These are phyloP conservation scores for Linderina pennispora DNA, from an alignment of 192 early-diverging fungal species.

Conservation along the genomic window DNA sequence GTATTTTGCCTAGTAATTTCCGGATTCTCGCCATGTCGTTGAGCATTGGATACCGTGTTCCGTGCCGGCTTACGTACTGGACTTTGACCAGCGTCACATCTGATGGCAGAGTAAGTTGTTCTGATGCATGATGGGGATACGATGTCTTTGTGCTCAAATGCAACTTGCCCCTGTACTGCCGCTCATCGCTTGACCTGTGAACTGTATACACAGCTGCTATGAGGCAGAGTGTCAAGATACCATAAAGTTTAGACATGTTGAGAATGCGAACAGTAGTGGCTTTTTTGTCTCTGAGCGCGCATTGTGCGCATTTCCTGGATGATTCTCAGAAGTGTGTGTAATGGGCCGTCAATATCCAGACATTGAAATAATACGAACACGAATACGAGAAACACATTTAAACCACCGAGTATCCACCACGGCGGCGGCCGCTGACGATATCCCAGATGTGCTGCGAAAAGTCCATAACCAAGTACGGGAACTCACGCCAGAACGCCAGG, in stretches of 20 bases:
- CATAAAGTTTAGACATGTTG: too few relatives aligned
- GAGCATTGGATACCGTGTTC: conserved; percentile 23
- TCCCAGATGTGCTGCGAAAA: conserved; percentile 45
- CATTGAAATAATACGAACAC: not conserved
- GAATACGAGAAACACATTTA: conserved; percentile 1
- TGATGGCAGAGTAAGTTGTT: too few relatives aligned
- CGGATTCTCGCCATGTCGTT: conserved; percentile 9
- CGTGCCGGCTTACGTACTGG: conserved; percentile 27
- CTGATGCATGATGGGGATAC: conserved; percentile 10
- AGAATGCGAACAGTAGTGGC: too few relatives aligned
- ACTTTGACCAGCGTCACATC: conserved; percentile 12
- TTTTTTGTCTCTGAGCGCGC: too few relatives aligned
- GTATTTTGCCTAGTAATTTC: conserved; percentile 2
- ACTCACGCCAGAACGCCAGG: conserved; percentile 40
- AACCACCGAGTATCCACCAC: conserved; percentile 43
- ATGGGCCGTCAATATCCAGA: too few relatives aligned
- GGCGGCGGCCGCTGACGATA: conserved; percentile 31
- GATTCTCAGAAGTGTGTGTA: too few relatives aligned
- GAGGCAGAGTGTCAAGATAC: too few relatives aligned
- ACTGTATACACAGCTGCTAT: too few relatives aligned
- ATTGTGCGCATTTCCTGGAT: too few relatives aligned
- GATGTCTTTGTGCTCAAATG: conserved; percentile 40
- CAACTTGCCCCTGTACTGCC: too few relatives aligned
- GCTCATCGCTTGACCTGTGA: too few relatives aligned
- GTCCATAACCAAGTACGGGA: conserved; percentile 40